Percentiles rank a stretch among this genome's conserved stretches.
These are phyloP conservation scores for Closterium sp. DNA, from an alignment of 139 green algal species.

Conservation along the genomic window DNA sequence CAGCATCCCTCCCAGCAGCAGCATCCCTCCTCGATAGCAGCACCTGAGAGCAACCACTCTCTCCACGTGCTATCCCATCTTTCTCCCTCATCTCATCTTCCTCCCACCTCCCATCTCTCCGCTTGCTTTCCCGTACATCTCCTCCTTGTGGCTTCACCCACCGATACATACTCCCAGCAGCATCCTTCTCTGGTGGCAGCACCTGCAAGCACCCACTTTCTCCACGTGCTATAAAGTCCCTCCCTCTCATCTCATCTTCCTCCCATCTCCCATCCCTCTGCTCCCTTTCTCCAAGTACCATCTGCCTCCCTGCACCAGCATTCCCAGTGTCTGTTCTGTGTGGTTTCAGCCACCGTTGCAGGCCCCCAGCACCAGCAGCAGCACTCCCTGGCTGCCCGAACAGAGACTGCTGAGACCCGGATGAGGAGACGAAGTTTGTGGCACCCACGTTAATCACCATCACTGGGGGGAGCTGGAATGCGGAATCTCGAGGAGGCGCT, in stretches of 20 bases:
- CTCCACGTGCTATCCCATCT: neutral
- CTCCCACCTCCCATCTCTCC: neutral
- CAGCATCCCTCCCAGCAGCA: too few species aligned
- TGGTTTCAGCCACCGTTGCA: too few species aligned
- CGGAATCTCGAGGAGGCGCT: too few species aligned
- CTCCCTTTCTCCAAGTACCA: too few species aligned
- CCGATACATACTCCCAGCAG: neutral
- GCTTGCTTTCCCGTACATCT: neutral
- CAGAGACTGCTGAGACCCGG: neutral
- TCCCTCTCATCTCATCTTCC: too few species aligned
- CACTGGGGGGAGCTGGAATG: neutral
- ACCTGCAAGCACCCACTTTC: neutral
- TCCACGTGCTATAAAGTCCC: too few species aligned
- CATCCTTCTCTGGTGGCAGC: neutral
- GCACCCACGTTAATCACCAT: constrained; percentile 22
- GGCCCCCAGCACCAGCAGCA: neutral
- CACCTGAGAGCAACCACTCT: neutral
- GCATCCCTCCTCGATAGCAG: neutral
- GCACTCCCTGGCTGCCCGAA: neutral
- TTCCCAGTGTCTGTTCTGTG: too few species aligned
- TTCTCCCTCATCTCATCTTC: neutral
- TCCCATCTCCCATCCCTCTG: too few species aligned
- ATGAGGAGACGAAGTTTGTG: constrained; percentile 9
- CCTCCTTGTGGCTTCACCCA: neutral
- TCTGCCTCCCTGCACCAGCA: too few species aligned